Conservation (phyloP, 1,284 basidiomycete genomes). For the Apiotrichum veenhuisii region DNA sequence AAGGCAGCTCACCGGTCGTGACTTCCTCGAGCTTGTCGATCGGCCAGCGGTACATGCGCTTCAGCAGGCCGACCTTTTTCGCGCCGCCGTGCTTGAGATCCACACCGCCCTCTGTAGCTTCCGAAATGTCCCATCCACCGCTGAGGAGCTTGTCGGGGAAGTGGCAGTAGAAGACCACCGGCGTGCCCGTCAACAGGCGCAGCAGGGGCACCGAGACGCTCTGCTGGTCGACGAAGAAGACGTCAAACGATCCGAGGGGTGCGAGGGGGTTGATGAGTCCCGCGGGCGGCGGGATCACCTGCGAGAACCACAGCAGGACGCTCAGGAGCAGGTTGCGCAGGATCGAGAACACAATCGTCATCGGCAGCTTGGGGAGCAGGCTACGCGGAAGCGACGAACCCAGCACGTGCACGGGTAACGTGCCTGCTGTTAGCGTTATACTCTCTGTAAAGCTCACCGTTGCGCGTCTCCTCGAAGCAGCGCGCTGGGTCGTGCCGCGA, state of each 20-base stretch:
- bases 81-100: slow-evolving; percentile 63
- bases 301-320: slow-evolving; percentile 57
- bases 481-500: slow-evolving; percentile 81
- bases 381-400: slow-evolving; percentile 74
- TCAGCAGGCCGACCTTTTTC: slow-evolving; percentile 56
- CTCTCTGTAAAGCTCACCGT: slow-evolving; percentile 57
- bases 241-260: slow-evolving; percentile 58
- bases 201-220: slow-evolving; percentile 85
- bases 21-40: slow-evolving; percentile 87
- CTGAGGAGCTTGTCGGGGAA: slow-evolving; percentile 90
- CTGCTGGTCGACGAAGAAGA: slow-evolving; percentile 93
- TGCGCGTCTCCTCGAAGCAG: slow-evolving; percentile 83
- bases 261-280: slow-evolving; percentile 40
- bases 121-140: slow-evolving; percentile 41
- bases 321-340: slow-evolving; percentile 80
- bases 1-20: slow-evolving; percentile 69
- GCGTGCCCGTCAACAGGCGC: slow-evolving; percentile 61
- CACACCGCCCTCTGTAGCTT: slow-evolving; percentile 48
- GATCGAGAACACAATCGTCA: slow-evolving; percentile 75
- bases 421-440: slow-evolving; percentile 56
- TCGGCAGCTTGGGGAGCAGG: slow-evolving; percentile 68
- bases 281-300: slow-evolving; percentile 36
- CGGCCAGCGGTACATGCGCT: slow-evolving; percentile 75
- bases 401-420: slow-evolving; percentile 74
- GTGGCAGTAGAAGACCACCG: slow-evolving; percentile 95